Evolutionary conservation across 2,329 filamentous ascomycete species (phyloP).

Genomic region (Alternaria ethzedia): DNA sequence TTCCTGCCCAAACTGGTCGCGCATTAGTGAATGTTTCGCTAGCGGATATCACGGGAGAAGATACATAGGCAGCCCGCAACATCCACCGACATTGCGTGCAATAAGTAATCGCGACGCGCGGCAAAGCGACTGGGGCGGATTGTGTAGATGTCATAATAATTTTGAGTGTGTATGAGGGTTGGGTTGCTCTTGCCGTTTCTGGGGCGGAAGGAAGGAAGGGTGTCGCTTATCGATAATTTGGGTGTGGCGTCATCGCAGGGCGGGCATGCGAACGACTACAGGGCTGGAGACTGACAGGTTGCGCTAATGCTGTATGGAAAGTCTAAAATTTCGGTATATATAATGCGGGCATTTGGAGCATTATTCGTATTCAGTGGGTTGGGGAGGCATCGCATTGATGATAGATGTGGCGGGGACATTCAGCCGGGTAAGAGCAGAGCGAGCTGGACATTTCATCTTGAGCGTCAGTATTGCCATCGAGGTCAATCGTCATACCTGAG

Average conservation of each 20-base stretch:
- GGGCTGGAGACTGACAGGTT: not conserved
- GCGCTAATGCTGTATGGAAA: not conserved
- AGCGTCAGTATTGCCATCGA: too few relatives aligned
- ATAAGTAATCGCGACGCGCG: conserved; percentile 85
- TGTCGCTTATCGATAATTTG: conserved; percentile 17
- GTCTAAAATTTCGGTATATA: not conserved
- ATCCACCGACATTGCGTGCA: conserved; percentile 97
- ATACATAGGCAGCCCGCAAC: conserved; percentile 82
- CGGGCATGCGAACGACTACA: not conserved
- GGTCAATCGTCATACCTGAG: too few relatives aligned
- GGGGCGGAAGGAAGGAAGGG: not conserved
- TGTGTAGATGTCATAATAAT: conserved; percentile 32
- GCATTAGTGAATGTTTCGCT: not conserved
- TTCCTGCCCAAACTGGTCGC: conserved; percentile 82
- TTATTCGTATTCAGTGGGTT: not conserved
- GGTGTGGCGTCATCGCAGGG: conserved; percentile 4
- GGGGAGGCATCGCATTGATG: not conserved
- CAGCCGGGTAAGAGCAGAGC: not conserved
- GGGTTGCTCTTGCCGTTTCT: not conserved
- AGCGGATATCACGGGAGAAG: not conserved
- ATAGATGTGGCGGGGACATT: not conserved
- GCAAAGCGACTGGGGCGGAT: conserved; percentile 54
- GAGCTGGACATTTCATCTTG: not conserved
- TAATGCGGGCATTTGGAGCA: not conserved
- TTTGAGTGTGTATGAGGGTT: not conserved